Base-by-base conservation (phyloP, 192 early-diverging fungal genomes). In the Backusella morwellensis region DNA sequence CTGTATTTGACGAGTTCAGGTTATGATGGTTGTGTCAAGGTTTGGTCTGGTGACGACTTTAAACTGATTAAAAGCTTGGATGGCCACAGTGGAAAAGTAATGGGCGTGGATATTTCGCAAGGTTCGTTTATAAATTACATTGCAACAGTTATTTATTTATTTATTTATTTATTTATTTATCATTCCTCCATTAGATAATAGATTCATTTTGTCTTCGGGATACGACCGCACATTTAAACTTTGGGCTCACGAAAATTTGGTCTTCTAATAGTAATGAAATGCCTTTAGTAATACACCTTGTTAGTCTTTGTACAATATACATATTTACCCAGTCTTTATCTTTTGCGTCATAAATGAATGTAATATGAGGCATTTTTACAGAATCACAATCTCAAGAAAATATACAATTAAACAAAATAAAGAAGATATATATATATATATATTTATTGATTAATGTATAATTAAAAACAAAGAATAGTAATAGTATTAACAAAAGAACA, bases 221-320 rank as follows among this genome's bases (percentile, higher is more conserved):
- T 97, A 91, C 75, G 98, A 99, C 82, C 90, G 97, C 41, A 98
- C 98, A 0, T 98, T 98, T 83, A 99, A 99, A 83, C 86, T 99
- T 14, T 97, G 91, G 91, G 86, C 85, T 50, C 81, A 88, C 6
- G 92, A 93, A 41, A 74, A 78, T 35, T 54, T 78, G 52, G 56
- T 68, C 32, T n/a, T 80, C 47, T 75, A 44, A 4, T 14, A 63
- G 7, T 29, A 63, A 59, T 26, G 23, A 56, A 56, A n/a, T 50
- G 19, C 6, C 3, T 6, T 50, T 21, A n/a, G 21, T n/a, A n/a
- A 32, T 32, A n/a, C 17, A 17, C 0, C 6, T 40, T 50, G 15
- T 50, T 50, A 6, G 47, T 17, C 21, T 50, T 50, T 44, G 47
- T 50, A 50, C 47, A 50, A 21, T 15, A 50, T 50, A 50, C 6